These are phyloP conservation scores for Thelonectria olida DNA, from an alignment of 2,329 filamentous ascomycete species.

Conservation along the genomic window DNA sequence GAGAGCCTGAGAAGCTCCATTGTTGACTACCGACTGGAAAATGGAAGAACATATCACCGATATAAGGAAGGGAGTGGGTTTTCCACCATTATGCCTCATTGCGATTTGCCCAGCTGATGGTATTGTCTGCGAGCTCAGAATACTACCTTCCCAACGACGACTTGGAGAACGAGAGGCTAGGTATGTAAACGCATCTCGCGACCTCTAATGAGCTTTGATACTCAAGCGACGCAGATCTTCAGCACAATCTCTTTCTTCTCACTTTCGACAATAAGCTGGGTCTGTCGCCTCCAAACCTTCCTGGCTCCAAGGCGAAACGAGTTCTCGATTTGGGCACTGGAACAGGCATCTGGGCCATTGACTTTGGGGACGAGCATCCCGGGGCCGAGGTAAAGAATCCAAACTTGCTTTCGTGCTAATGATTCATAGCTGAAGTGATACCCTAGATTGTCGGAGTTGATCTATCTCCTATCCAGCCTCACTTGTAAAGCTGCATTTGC, in stretches of 20 bases:
- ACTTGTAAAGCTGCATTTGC: neutral
- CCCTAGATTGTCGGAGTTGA: slow-evolving; percentile 24
- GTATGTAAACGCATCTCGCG: neutral
- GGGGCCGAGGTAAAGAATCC: slow-evolving; percentile 7
- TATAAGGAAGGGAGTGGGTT: slow-evolving; percentile 18
- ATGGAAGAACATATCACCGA: slow-evolving; percentile 17
- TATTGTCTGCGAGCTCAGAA: neutral
- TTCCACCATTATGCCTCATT: too few relatives aligned
- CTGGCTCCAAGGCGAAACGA: slow-evolving; percentile 1
- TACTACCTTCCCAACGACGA: slow-evolving; percentile 17
- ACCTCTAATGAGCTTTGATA: neutral
- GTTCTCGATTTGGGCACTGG: slow-evolving; percentile 41
- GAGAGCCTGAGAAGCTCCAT: slow-evolving; percentile 8
- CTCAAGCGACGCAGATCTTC: slow-evolving; percentile 20
- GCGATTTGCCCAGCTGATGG: neutral
- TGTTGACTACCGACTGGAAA: slow-evolving; percentile 15
- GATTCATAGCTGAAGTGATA: neutral
- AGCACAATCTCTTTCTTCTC: slow-evolving; percentile 34
- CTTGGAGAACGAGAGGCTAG: slow-evolving; percentile 6
- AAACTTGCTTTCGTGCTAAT: neutral
- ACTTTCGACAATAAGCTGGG: slow-evolving; percentile 38
- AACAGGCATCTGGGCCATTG: slow-evolving; percentile 39
- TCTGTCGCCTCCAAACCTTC: slow-evolving; percentile 23
- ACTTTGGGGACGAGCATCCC: slow-evolving; percentile 35
- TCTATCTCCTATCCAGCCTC: slow-evolving; percentile 21